Conservation (phyloP, 352 stramenopile species). For the Blastocystis hominis region DNA sequence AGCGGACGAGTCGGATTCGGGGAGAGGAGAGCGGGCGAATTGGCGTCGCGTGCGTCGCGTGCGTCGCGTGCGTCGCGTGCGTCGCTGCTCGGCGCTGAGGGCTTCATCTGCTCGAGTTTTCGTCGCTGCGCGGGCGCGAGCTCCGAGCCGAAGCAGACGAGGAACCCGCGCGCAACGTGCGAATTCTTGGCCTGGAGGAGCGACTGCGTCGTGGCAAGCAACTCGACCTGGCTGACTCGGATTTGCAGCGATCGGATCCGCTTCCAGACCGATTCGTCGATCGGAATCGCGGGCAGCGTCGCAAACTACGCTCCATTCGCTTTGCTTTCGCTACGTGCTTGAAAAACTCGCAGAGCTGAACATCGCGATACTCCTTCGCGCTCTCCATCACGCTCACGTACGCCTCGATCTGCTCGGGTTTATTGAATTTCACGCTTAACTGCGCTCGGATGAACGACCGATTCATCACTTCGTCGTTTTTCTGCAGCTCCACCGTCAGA, state of each 20-base stretch:
- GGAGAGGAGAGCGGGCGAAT: background rate
- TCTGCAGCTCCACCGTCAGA: background rate
- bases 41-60: background rate
- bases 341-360: conserved; percentile 16
- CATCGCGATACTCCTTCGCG: background rate
- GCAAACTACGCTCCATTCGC: background rate
- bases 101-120: background rate
- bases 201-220: background rate
- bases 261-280: background rate
- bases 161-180: background rate
- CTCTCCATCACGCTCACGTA: background rate
- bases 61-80: no score
- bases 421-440: background rate
- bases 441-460: background rate
- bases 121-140: background rate
- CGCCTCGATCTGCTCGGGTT: background rate
- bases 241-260: background rate
- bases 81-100: background rate
- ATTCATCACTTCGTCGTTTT: background rate
- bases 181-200: background rate
- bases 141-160: background rate
- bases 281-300: background rate
- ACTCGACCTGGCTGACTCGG: background rate
- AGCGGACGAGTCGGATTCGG: background rate
- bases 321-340: background rate